Conservation (phyloP, 768 basidiomycete species). For the Suillus discolor region DNA sequence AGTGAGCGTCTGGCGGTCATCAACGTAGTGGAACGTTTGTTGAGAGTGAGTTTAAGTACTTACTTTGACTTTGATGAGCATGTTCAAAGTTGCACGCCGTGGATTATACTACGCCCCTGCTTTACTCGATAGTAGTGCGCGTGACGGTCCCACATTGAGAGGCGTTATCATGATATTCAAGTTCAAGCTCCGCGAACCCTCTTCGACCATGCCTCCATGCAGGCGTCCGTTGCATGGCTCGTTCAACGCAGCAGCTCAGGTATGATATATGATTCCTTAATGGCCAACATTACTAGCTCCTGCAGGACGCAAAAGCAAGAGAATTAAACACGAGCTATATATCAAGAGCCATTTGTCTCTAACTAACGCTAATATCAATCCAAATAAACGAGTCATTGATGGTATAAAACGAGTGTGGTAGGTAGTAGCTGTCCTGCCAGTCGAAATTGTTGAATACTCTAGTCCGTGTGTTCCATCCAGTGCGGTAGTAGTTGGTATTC, state of each 20-base stretch:
- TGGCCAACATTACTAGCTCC: background rate
- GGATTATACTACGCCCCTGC: background rate
- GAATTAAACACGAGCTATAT: background rate
- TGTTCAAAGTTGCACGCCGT: conserved; percentile 30
- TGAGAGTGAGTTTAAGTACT: conserved; percentile 12
- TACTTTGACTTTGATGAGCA: conserved; percentile 93
- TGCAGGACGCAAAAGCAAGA: background rate
- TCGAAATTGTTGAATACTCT: background rate
- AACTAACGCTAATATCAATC: background rate
- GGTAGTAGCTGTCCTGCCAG: background rate
- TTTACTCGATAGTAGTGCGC: background rate
- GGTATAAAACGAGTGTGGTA: conserved; percentile 1
- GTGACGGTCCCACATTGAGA: too few relatives aligned
- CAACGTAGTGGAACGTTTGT: conserved; percentile 5
- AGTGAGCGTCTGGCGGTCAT: conserved; percentile 74
- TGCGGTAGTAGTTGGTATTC: background rate
- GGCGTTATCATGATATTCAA: background rate
- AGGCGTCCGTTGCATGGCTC: background rate
- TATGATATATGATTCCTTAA: background rate
- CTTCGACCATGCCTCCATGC: background rate
- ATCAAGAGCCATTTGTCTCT: background rate
- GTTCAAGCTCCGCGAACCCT: background rate
- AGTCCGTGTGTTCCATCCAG: background rate
- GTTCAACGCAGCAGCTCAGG: background rate
- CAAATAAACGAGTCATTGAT: background rate